Base-by-base conservation (phyloP, 441 rosid species). In the Omphalea diandra region DNA sequence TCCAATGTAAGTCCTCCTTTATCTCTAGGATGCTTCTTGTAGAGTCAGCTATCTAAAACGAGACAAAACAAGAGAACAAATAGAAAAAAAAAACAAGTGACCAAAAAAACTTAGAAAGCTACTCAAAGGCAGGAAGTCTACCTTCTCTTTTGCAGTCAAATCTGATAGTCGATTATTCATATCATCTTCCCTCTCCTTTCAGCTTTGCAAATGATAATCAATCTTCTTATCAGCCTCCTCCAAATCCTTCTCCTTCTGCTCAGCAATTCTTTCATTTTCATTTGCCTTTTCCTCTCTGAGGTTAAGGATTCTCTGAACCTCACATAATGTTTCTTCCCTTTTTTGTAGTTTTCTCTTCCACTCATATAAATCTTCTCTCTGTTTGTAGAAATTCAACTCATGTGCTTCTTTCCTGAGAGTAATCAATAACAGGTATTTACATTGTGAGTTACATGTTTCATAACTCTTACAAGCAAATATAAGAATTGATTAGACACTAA, bases 331-430 rank as follows among this genome's bases (percentile, higher is more conserved):
- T 61, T 84, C 86, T 69, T 91, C 96, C 73, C 64, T 54, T 33
- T 77, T 73, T 59, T 67, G 78, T 41, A 91, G 76, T 74, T 81
- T 86, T 76, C 65, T 87, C 79, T 91, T 96, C 97, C 94, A 90
- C 73, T 85, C 94, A 64, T 67, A 78, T 59, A 91, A 71, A 44
- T 91, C 97, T 82, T 89, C 96, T 64, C 93, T 85, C 73, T 88
- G 88, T 75, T 82, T 85, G 78, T 81, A 84, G 63, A 89, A 85
- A 65, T 84, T 78, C 66, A 88, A 85, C 74, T 82, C 81, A 27
- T 87, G 88, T 67, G 93, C 96, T 76, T 94, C 99, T 81, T 82
- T 86, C 72, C 99, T 94, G 76, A 58, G 36, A 75, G 63, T 63
- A 74, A 78, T 57, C 73, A 66, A 72, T 17, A 49, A 75, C 63